Evolutionary conservation across 306 rosid species (phyloP).

Genomic region (Lathyrus oleraceus): DNA sequence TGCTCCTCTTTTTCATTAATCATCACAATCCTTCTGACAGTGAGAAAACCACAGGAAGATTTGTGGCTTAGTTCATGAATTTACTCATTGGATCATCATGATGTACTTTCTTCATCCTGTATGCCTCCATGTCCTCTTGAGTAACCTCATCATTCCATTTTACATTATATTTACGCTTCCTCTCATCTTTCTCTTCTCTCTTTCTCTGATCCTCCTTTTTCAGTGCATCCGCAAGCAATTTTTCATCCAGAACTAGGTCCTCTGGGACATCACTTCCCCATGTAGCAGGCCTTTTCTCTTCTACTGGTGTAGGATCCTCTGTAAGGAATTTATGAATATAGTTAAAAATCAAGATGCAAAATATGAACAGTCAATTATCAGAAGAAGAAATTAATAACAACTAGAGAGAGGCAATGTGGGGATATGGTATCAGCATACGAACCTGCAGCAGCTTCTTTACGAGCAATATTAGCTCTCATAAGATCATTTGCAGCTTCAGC

Average conservation of each 20-base stretch:
- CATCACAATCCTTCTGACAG: neutral
- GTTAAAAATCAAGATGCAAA: neutral
- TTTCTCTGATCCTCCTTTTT: conserved; percentile 31
- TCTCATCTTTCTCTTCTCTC: conserved; percentile 34
- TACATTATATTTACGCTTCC: conserved; percentile 32
- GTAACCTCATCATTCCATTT: conserved; percentile 33
- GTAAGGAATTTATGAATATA: neutral
- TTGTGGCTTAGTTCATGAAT: neutral
- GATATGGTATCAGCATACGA: conserved; percentile 7
- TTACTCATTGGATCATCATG: conserved; percentile 30
- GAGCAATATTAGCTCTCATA: conserved; percentile 80
- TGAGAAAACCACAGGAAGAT: neutral
- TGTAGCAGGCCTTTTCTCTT: conserved; percentile 33
- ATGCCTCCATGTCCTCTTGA: conserved; percentile 24
- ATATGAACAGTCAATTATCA: neutral
- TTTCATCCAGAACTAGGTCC: conserved; percentile 35
- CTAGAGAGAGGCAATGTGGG: too few relatives aligned
- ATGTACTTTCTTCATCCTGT: conserved; percentile 32
- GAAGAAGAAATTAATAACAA: neutral
- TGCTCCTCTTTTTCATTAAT: neutral
- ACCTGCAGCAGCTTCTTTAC: conserved; percentile 62
- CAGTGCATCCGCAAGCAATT: conserved; percentile 35
- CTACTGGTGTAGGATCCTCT: conserved; percentile 25
- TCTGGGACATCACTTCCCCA: conserved; percentile 39
- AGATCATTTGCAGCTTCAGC: conserved; percentile 61